phyloP scores from a whole-genome alignment of 1,139 yeast species.

The Saccharomyces pastorianus region DNA sequence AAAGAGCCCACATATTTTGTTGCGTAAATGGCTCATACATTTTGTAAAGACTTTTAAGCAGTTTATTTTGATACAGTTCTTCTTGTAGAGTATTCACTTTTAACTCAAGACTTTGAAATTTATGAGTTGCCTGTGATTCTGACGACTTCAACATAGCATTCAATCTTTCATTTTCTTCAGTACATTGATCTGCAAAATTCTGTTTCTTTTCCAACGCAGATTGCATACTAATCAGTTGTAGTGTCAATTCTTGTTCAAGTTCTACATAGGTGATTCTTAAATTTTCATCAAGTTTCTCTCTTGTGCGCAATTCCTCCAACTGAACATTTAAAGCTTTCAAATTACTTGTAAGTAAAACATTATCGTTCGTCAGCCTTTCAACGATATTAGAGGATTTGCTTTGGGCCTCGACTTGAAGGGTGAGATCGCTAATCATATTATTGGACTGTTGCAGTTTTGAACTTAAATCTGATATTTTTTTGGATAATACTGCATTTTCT shows the following conservation, averaged over 20 bases:
- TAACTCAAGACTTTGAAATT: neutral
- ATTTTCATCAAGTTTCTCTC: conserved; percentile 53
- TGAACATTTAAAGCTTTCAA: neutral
- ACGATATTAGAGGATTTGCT: conserved; percentile 13
- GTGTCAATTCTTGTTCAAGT: conserved; percentile 47
- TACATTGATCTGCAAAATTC: neutral
- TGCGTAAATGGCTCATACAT: neutral
- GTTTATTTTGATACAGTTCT: neutral
- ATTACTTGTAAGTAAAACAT: conserved; percentile 40
- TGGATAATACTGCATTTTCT: conserved; percentile 29
- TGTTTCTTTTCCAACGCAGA: conserved; percentile 1
- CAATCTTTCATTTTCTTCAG: neutral
- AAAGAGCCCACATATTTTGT: neutral
- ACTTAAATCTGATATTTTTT: neutral
- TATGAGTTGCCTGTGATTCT: neutral
- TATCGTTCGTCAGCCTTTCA: conserved; percentile 36
- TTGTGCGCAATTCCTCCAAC: conserved; percentile 37
- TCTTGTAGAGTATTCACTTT: neutral
- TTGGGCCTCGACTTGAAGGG: conserved; percentile 32
- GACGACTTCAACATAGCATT: neutral
- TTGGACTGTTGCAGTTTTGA: conserved; percentile 1
- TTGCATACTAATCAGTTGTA: conserved; percentile 37
- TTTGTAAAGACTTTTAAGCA: neutral
- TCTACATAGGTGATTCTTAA: conserved; percentile 51
- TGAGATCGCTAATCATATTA: conserved; percentile 10